Evolutionary conservation across 768 basidiomycete genomes (phyloP).

Genomic region (Strobilomyces dryophilus): DNA sequence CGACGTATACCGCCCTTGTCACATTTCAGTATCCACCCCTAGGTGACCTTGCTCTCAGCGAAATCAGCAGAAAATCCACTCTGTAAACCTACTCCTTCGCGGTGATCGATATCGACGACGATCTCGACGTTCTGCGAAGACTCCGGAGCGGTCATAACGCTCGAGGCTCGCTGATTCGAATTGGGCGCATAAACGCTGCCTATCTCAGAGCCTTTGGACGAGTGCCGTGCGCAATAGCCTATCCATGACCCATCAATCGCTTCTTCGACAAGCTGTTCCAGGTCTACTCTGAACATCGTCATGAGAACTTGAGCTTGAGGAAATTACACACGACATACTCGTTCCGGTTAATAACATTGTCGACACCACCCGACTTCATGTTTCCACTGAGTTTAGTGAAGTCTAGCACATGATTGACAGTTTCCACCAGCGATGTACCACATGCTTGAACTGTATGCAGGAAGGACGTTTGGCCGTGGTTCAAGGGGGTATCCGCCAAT

Average conservation of each 20-base stretch:
- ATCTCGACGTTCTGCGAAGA: constrained; percentile 67
- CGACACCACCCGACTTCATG: constrained; percentile 70
- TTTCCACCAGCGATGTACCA: constrained; percentile 93
- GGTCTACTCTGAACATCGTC: constrained; percentile 48
- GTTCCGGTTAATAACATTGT: constrained; percentile 67
- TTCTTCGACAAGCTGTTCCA: constrained; percentile 82
- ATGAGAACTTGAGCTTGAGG: neutral
- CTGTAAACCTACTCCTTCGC: constrained; percentile 50
- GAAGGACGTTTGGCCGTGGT: constrained; percentile 79
- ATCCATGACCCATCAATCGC: constrained; percentile 95
- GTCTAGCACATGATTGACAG: constrained; percentile 94
- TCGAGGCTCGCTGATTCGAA: constrained; percentile 40
- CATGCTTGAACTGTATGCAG: constrained; percentile 92
- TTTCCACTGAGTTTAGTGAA: constrained; percentile 93
- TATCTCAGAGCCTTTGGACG: constrained; percentile 71
- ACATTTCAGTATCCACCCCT: constrained; percentile 86
- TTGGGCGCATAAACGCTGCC: constrained; percentile 89
- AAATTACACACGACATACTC: constrained; percentile 41
- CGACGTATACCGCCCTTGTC: constrained; percentile 92
- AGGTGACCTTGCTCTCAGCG: constrained; percentile 7
- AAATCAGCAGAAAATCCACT: neutral
- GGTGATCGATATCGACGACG: constrained; percentile 78
- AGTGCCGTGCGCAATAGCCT: constrained; percentile 78
- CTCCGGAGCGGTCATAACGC: constrained; percentile 34
- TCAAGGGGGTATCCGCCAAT: constrained; percentile 79